A percentile compares a stretch with the other conserved stretches of the same genome.
Conservation (phyloP, 768 basidiomycete genomes). For the Trametes coccinea region DNA sequence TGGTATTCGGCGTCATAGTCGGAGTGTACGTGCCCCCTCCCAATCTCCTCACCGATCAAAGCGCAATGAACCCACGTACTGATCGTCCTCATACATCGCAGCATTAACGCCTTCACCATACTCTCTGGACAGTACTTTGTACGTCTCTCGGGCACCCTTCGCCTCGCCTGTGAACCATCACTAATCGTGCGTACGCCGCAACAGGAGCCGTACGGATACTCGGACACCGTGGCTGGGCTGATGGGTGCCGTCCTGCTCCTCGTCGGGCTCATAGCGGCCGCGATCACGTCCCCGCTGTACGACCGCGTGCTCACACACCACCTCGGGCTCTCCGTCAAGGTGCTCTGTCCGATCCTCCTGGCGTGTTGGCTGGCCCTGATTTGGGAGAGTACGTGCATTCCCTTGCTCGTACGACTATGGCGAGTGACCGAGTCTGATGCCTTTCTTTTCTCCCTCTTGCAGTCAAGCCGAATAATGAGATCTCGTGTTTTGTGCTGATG, state of each 20-base stretch:
- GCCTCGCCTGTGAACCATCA: too few species aligned
- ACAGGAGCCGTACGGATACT: slow-evolving; percentile 75
- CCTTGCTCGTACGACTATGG: background rate
- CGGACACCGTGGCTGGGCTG: slow-evolving; percentile 61
- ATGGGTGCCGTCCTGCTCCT: slow-evolving; percentile 70
- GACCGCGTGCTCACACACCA: slow-evolving; percentile 82
- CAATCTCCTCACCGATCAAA: background rate
- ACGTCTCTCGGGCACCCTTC: slow-evolving; percentile 26
- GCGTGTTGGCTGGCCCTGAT: slow-evolving; percentile 71
- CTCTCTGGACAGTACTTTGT: slow-evolving; percentile 72
- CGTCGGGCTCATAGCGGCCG: slow-evolving; percentile 68
- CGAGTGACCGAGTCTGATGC: background rate
- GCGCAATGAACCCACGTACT: background rate
- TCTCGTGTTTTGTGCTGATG: slow-evolving; percentile 64
- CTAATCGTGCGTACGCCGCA: background rate
- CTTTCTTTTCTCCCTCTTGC: background rate
- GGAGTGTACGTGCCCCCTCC: slow-evolving; percentile 50
- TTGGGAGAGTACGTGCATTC: slow-evolving; percentile 64
- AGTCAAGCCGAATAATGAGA: slow-evolving; percentile 66
- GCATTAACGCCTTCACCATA: slow-evolving; percentile 63
- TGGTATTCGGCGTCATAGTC: slow-evolving; percentile 65
- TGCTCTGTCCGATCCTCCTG: slow-evolving; percentile 62
- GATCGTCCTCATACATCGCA: slow-evolving; percentile 26
- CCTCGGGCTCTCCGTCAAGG: slow-evolving; percentile 58
- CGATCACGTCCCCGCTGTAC: slow-evolving; percentile 70